Evolutionary conservation across 495 filamentous ascomycete species (phyloP).

Genomic region (Staphylotrichum longicolle): DNA sequence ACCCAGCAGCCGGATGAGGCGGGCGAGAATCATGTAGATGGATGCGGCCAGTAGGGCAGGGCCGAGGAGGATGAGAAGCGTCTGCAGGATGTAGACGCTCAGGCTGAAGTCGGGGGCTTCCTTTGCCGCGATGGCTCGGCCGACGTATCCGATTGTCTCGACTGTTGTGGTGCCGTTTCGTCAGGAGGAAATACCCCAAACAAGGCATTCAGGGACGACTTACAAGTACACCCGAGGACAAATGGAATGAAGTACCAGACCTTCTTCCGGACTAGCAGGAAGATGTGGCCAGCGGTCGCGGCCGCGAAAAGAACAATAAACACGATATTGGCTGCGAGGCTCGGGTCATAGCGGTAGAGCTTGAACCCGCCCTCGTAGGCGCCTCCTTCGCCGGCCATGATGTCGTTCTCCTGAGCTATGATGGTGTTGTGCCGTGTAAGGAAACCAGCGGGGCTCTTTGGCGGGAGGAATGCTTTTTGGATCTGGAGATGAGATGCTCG

Average conservation of each 20-base stretch:
- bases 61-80: conserved; percentile 41
- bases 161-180: conserved; percentile 35
- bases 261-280: conserved; percentile 46
- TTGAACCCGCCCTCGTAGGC: conserved; percentile 17
- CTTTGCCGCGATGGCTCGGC: conserved; percentile 43
- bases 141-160: conserved; percentile 60
- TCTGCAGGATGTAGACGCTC: conserved; percentile 41
- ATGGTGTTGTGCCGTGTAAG: background rate
- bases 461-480: too few relatives aligned
- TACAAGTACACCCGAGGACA: conserved; percentile 57
- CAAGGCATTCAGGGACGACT: conserved; percentile 21
- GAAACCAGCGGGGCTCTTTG: too few relatives aligned
- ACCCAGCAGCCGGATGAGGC: conserved; percentile 43
- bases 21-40: conserved; percentile 57
- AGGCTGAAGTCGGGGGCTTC: conserved; percentile 33
- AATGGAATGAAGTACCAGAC: conserved; percentile 64
- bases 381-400: background rate
- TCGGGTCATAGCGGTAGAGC: conserved; percentile 51
- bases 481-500: too few relatives aligned
- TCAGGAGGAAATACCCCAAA: background rate
- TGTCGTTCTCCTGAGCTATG: background rate
- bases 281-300: conserved; percentile 46
- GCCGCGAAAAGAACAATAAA: conserved; percentile 53
- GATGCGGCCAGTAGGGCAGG: conserved; percentile 47
- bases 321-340: conserved; percentile 46